These are phyloP conservation scores for Saraca asoca DNA, from an alignment of 331 rosid species.

Conservation along the genomic window DNA sequence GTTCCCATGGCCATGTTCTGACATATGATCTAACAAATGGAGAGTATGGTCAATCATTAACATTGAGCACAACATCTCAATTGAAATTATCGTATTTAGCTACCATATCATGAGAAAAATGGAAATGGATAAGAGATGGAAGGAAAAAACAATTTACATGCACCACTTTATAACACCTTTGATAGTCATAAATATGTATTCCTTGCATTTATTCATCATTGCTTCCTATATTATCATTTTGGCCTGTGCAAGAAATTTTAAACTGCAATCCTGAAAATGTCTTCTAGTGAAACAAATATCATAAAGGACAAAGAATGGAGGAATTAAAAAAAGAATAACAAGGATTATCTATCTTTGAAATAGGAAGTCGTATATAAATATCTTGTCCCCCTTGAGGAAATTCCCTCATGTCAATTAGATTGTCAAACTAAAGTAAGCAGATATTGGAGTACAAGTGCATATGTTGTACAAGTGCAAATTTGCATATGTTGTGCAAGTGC, in stretches of 20 bases:
- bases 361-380: no score
- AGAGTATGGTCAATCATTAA: not conserved
- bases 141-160: no score
- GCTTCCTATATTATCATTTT: no score
- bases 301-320: not conserved
- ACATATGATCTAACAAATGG: not conserved
- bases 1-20: no score
- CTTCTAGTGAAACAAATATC: not conserved
- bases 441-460: constrained; percentile 40
- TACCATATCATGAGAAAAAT: not conserved
- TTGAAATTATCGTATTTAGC: not conserved
- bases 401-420: constrained; percentile 3
- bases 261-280: no score
- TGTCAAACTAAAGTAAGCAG: constrained; percentile 41
- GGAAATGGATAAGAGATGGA: no score
- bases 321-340: not conserved
- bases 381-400: no score
- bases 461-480: constrained; percentile 41
- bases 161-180: no score
- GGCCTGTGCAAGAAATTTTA: no score
- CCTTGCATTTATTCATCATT: no score
- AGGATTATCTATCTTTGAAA: no score
- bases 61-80: not conserved
- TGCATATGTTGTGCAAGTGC: constrained; percentile 42
- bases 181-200: not conserved